Conservation (phyloP, 257 asterid species). For the Schizonepeta tenuifolia region DNA sequence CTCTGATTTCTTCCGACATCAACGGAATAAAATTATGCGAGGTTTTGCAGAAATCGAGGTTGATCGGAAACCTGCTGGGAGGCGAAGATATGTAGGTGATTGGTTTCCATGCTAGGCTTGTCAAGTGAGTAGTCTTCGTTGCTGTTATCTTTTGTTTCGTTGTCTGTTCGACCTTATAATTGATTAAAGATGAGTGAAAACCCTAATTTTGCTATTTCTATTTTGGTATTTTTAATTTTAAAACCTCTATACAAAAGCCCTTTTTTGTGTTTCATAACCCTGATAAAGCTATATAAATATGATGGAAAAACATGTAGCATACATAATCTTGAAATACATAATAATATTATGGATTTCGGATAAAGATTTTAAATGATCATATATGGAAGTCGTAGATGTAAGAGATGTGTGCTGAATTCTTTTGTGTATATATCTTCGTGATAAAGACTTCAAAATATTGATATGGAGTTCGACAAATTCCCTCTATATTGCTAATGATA, state of each 20-base stretch:
- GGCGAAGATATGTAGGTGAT: conserved; percentile 39
- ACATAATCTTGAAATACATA: too few relatives aligned
- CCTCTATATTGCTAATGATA: too few relatives aligned
- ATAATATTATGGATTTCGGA: too few relatives aligned
- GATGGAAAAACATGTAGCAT: neutral
- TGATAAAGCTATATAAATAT: neutral
- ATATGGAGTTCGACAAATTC: too few relatives aligned
- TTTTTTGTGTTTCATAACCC: neutral
- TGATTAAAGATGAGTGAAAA: conserved; percentile 23
- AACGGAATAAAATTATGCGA: neutral
- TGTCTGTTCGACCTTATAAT: conserved; percentile 85
- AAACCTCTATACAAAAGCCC: neutral
- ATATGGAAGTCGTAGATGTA: neutral
- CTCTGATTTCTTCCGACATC: neutral
- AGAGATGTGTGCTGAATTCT: neutral
- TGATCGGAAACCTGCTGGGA: neutral
- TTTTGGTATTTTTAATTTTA: neutral
- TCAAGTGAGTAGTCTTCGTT: conserved; percentile 59
- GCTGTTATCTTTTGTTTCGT: conserved; percentile 60
- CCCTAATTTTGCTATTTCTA: conserved; percentile 35
- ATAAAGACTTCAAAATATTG: neutral
- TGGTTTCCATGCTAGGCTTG: conserved; percentile 64
- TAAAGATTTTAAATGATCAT: too few relatives aligned
- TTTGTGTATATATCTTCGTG: neutral
- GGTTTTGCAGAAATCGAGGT: neutral